Percentiles rank a stretch among this genome's conserved stretches.
Conservation (phyloP, 208 protist species). For the Leishmania mexicana region DNA sequence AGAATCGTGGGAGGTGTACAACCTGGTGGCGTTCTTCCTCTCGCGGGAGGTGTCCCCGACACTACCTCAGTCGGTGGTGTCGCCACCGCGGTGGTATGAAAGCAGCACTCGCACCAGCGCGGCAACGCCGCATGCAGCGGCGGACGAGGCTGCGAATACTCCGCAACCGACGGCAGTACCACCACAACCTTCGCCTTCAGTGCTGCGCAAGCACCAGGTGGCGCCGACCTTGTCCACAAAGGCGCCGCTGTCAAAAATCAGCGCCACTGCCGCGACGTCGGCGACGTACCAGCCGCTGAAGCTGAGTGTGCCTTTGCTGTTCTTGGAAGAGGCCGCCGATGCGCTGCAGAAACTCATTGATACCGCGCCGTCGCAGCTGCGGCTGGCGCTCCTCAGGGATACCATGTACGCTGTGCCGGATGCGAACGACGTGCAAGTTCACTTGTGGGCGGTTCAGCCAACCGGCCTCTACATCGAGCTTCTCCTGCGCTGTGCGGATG, state of each 20-base stretch:
- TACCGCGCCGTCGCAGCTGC: conserved; percentile 2
- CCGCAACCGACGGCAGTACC: background rate
- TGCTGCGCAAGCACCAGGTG: background rate
- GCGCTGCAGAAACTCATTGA: conserved; percentile 13
- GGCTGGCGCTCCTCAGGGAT: conserved; percentile 5
- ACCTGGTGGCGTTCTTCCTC: conserved; percentile 10
- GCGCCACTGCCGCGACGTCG: background rate
- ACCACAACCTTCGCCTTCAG: background rate
- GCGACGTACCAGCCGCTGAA: background rate
- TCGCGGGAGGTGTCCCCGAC: background rate
- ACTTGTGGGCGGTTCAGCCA: background rate
- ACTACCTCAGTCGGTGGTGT: background rate
- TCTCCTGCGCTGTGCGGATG: background rate
- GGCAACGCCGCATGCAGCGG: background rate
- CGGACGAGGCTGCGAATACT: background rate
- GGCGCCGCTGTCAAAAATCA: background rate
- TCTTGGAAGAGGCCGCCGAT: background rate
- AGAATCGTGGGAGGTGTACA: conserved; percentile 27
- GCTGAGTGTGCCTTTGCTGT: background rate
- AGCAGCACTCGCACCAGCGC: background rate
- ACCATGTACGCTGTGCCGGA: conserved; percentile 3
- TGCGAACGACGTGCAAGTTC: conserved; percentile 3
- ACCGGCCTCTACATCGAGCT: conserved; percentile 8
- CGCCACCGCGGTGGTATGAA: background rate
- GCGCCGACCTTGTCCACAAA: background rate